phyloP scores from a whole-genome alignment of 495 filamentous ascomycete species.

The Aspergillus panamensis region DNA sequence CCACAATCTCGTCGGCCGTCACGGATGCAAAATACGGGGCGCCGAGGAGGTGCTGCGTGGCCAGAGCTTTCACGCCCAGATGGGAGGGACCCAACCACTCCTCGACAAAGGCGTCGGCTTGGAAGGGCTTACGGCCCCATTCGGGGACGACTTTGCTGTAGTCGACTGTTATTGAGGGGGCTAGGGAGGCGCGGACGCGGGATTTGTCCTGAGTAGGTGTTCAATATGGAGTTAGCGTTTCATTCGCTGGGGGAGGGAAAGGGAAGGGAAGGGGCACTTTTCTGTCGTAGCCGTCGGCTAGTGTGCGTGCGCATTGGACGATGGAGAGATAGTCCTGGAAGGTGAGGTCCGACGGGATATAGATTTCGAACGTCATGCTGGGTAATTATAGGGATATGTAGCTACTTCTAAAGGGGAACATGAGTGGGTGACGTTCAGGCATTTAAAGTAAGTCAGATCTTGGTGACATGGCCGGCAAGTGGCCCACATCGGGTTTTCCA shows the following conservation, averaged over 20 bases:
- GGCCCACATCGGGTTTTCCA: not conserved
- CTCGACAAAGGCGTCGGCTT: constrained; percentile 19
- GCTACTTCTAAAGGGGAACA: not conserved
- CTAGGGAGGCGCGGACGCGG: constrained; percentile 19
- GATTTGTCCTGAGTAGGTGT: constrained; percentile 14
- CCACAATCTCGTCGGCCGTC: constrained; percentile 22
- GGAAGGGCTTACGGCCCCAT: constrained; percentile 17
- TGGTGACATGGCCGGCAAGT: not conserved
- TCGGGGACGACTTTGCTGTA: constrained; percentile 21
- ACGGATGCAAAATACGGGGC: constrained; percentile 28
- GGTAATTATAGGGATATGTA: not conserved
- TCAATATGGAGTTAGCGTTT: not conserved
- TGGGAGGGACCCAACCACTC: constrained; percentile 23
- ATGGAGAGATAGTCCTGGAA: constrained; percentile 29
- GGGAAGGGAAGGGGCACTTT: constrained; percentile 12
- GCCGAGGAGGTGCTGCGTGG: constrained; percentile 29
- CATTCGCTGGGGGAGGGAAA: not conserved
- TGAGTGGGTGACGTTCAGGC: not conserved
- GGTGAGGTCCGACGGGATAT: constrained; percentile 22
- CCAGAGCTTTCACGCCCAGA: constrained; percentile 25
- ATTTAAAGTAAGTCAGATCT: not conserved
- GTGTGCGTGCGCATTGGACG: constrained; percentile 22
- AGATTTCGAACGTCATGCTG: constrained; percentile 21
- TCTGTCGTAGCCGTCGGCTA: constrained; percentile 29
- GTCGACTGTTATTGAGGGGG: constrained; percentile 22